phyloP scores from a whole-genome alignment of 208 protist species.

The Acanthamoeba culbertsoni region DNA sequence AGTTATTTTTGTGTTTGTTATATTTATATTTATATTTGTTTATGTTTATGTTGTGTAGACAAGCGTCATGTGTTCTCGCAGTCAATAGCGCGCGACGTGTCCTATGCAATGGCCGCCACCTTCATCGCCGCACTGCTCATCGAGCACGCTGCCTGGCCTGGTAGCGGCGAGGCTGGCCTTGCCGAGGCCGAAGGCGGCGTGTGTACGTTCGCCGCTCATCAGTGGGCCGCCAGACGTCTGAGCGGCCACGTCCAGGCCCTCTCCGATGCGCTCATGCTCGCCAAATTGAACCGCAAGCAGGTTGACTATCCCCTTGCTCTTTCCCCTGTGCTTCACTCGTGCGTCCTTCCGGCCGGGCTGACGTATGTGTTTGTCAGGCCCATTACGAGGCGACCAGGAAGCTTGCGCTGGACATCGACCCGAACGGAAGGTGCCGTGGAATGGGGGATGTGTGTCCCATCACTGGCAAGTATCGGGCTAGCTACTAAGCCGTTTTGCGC shows the following conservation, averaged over 20 bases:
- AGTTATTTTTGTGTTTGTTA: background rate
- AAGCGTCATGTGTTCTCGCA: background rate
- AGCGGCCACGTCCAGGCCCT: background rate
- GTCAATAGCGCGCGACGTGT: constrained; percentile 40
- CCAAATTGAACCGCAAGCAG: background rate
- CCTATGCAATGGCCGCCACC: constrained; percentile 32
- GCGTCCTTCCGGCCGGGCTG: background rate
- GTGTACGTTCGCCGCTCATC: constrained; percentile 9
- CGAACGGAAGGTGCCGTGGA: background rate
- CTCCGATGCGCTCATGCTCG: background rate
- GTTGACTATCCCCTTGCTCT: background rate
- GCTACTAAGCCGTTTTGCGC: background rate
- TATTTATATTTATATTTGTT: too few relatives aligned
- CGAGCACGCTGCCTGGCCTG: constrained; percentile 25
- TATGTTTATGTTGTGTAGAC: background rate
- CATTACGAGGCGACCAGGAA: background rate
- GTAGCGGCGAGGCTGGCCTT: background rate
- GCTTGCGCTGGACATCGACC: constrained; percentile 40
- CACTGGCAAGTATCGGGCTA: constrained; percentile 56
- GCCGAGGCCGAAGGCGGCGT: background rate
- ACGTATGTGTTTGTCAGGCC: background rate
- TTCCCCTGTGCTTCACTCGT: background rate
- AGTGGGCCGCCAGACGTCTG: background rate
- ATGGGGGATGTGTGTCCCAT: constrained; percentile 50
- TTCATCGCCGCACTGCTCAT: constrained; percentile 56